Evolutionary conservation across 257 asterid species (phyloP).

Genomic region (Paraleonurus japonicus): DNA sequence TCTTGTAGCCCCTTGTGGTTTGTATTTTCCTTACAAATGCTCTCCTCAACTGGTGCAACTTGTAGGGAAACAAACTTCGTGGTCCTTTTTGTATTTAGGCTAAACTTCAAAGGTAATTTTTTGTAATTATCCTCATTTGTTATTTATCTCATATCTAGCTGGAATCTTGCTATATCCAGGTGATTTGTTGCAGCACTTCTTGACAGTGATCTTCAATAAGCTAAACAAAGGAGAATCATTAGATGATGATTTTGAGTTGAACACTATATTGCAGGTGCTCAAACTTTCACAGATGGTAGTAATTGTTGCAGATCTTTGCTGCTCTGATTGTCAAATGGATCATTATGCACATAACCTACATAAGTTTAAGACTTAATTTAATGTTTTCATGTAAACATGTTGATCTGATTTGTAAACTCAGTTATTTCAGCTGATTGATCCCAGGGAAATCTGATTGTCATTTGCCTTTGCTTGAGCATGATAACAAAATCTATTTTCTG

Average conservation of each 20-base stretch:
- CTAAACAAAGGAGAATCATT: constrained; percentile 86
- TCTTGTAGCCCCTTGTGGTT: background rate
- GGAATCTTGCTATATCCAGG: constrained; percentile 50
- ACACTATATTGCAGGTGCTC: constrained; percentile 83
- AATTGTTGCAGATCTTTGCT: constrained; percentile 10
- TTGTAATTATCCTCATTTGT: background rate
- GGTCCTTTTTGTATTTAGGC: background rate
- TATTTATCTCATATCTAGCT: background rate
- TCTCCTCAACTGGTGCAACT: background rate
- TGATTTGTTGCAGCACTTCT: constrained; percentile 92
- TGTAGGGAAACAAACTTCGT: background rate
- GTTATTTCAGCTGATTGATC: constrained; percentile 18
- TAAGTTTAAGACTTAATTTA: background rate
- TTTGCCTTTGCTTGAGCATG: constrained; percentile 1
- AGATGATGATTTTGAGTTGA: constrained; percentile 96
- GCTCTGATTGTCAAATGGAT: constrained; percentile 1
- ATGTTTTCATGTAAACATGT: background rate
- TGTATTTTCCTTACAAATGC: background rate
- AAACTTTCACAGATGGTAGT: constrained; percentile 14
- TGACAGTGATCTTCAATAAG: constrained; percentile 76
- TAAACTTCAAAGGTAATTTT: background rate
- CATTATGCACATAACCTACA: constrained; percentile 15
- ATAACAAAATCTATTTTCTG: background rate
- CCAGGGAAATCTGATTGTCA: background rate
- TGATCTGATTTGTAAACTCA: background rate